These are phyloP conservation scores for Diospyros lotus DNA, from an alignment of 148 eudicot genomes.

Conservation along the genomic window DNA sequence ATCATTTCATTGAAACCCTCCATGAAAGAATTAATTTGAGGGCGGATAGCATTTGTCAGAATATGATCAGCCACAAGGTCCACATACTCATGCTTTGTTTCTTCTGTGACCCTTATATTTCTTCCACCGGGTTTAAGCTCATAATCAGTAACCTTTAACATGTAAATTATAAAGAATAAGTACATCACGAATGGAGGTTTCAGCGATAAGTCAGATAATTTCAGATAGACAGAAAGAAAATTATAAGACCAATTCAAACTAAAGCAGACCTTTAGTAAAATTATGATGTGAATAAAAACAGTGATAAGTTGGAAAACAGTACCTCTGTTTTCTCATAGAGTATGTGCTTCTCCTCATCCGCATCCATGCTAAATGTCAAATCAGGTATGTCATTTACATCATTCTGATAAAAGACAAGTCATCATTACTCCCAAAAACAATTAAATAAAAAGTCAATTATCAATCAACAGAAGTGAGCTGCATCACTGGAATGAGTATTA, in stretches of 20 bases:
- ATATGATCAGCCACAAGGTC: conserved; percentile 98
- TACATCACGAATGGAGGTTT: neutral
- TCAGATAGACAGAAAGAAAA: neutral
- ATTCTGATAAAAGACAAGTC: conserved; percentile 43
- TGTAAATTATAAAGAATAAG: conserved; percentile 9
- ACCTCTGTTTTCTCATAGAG: conserved; percentile 98
- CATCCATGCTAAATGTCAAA: conserved; percentile 98
- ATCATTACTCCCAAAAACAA: neutral
- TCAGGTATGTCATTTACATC: conserved; percentile 92
- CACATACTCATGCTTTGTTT: conserved; percentile 96
- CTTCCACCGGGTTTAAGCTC: conserved; percentile 99
- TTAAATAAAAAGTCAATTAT: neutral
- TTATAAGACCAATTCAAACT: neutral
- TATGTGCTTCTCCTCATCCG: conserved; percentile 95
- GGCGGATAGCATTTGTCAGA: conserved; percentile 95
- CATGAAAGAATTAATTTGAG: conserved; percentile 92
- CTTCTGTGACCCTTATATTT: conserved; percentile 92
- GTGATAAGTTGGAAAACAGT: neutral
- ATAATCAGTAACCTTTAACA: conserved; percentile 77
- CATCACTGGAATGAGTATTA: neutral
- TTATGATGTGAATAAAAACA: neutral
- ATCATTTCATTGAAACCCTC: conserved; percentile 91
- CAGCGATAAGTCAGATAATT: neutral
- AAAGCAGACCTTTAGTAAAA: neutral
- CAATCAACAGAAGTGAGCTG: too few relatives aligned